Conservation (phyloP, 2,329 filamentous ascomycete genomes). For the Zalaria obscura region DNA sequence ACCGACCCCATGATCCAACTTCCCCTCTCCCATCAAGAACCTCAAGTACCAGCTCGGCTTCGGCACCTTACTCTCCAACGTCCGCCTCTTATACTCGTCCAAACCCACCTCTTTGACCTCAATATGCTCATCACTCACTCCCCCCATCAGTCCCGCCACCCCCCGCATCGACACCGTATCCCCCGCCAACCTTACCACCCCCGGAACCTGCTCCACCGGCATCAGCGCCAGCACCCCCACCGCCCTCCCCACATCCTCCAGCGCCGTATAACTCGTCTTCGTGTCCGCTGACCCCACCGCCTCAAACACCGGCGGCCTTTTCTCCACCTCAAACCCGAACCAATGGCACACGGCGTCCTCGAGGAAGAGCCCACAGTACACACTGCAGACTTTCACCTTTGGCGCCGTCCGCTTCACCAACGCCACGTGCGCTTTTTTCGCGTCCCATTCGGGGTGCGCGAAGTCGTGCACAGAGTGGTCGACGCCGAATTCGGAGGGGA, state of each 20-base stretch:
- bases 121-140: slow-evolving; percentile 11
- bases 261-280: slow-evolving; percentile 17
- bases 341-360: slow-evolving; percentile 21
- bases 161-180: slow-evolving; percentile 13
- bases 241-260: slow-evolving; percentile 17
- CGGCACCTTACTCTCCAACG: slow-evolving; percentile 8
- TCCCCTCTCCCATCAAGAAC: slow-evolving; percentile 21
- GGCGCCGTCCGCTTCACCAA: slow-evolving; percentile 8
- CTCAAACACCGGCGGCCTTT: slow-evolving; percentile 13
- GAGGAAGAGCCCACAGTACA: slow-evolving; percentile 20
- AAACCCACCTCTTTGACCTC: slow-evolving; percentile 12
- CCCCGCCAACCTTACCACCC: slow-evolving; percentile 14
- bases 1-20: slow-evolving; percentile 12
- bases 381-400: slow-evolving; percentile 14
- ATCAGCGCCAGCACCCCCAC: slow-evolving; percentile 15
- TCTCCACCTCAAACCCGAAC: slow-evolving; percentile 18
- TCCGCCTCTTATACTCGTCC: slow-evolving; percentile 12
- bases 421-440: slow-evolving; percentile 16
- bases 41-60: slow-evolving; percentile 14
- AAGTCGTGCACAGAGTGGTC: slow-evolving; percentile 24
- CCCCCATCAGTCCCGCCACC: slow-evolving; percentile 15
- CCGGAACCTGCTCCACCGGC: slow-evolving; percentile 11
- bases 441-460: slow-evolving; percentile 19
- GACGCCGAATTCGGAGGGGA: slow-evolving; percentile 24
- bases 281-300: slow-evolving; percentile 13